Evolutionary conservation across 192 early-diverging fungal genomes (phyloP), one percentile per base, ranked within the genome.

Genomic region (Entomortierella lignicola): DNA sequence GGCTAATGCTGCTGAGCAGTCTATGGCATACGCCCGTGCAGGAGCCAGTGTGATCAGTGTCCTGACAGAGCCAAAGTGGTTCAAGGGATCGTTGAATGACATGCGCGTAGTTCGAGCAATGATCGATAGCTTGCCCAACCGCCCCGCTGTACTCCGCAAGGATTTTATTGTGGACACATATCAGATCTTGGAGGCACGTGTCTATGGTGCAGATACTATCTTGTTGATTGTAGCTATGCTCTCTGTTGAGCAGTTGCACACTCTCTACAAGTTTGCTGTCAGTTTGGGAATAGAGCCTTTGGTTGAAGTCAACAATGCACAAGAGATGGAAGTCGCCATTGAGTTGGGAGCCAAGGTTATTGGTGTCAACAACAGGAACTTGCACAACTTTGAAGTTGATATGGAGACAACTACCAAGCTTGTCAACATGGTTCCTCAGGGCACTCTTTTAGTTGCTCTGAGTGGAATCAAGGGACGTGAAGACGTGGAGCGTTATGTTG

Each of bases 61-160:
- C 11, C 84, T 99, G 83, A 99, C 98, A 4, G 98, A 99, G 83
- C 94, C 96, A 47, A 97, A 91, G 41, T 99, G 98, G 98, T 99
- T 99, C 87, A 97, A 97, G 83, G 98, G 98, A 31, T 85, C 87
- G 20, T 81, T 99, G 15, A 92, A 94, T 64, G 98, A 99, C 65
- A 87, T 99, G 90, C 90, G 90, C 41, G 88, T 92, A 39, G 97
- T 95, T n/a, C 91, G 97, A 30, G 77, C 77, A 20, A 91, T 89
- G 10, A 56, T 99, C 0, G 86, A 87, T 51, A 43, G 65, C 8
- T 43, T 89, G 15, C 86, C 88, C 13, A 86, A 94, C 68, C 87
- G 95, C 0, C 98, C 98, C 10, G 96, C 96, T 8, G 89, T 99
- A 0, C 89, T 99, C 30, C 90, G 97, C 70, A 99, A 99, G 66